Evolutionary conservation across 2,329 filamentous ascomycete genomes (phyloP).

Genomic region (Coleophoma cylindrospora): DNA sequence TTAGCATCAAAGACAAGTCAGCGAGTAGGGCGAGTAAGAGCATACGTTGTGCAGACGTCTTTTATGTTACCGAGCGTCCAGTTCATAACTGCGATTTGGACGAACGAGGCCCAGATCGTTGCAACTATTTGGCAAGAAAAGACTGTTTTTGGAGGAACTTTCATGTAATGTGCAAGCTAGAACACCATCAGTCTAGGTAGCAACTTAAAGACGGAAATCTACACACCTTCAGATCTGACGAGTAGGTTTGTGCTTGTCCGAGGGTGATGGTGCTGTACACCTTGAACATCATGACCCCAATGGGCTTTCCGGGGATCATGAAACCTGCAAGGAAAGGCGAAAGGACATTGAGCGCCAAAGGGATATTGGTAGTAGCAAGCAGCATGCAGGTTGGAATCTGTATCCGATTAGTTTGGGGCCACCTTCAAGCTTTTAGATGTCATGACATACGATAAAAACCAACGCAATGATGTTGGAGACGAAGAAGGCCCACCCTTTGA

Average conservation of each 20-base stretch:
- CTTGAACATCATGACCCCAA: conserved; percentile 76
- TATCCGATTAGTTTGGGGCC: not conserved
- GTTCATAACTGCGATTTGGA: conserved; percentile 44
- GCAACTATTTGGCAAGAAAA: conserved; percentile 46
- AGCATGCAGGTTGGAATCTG: conserved; percentile 62
- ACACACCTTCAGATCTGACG: conserved; percentile 15
- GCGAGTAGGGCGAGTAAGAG: conserved; percentile 8
- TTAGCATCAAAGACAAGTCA: not conserved
- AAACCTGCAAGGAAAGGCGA: conserved; percentile 70
- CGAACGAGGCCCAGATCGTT: conserved; percentile 40
- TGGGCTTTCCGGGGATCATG: conserved; percentile 59
- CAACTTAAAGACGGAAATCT: too few species aligned
- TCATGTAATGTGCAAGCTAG: conserved; percentile 69
- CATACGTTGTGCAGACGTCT: conserved; percentile 31
- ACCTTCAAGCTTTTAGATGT: too few species aligned
- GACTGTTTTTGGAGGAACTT: conserved; percentile 46
- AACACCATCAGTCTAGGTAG: too few species aligned
- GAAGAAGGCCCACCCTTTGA: conserved; percentile 25
- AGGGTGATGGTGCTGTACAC: conserved; percentile 67
- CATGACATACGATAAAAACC: conserved; percentile 43
- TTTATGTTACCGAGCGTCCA: conserved; percentile 42
- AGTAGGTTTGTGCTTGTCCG: conserved; percentile 46
- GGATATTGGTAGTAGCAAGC: conserved; percentile 61
- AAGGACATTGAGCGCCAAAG: conserved; percentile 61
- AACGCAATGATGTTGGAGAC: conserved; percentile 42